Percentiles rank a stretch among this genome's conserved stretches.
Evolutionary conservation across 306 rosid genomes (phyloP).

Genomic region (Canavalia ensiformis): DNA sequence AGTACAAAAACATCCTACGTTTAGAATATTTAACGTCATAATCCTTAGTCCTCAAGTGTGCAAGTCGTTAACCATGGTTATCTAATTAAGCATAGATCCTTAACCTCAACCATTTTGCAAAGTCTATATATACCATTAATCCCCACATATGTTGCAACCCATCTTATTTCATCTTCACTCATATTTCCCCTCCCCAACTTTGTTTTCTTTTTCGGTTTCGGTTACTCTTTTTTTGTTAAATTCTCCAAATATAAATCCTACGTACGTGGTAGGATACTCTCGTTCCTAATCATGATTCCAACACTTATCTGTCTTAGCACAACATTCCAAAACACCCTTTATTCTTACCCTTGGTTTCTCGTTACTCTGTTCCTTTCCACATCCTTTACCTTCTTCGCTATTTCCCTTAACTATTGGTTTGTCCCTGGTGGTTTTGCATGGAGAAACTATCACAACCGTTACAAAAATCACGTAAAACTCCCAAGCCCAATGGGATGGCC

Average conservation of each 20-base stretch:
- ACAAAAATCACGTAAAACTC: not conserved
- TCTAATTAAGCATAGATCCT: conserved; percentile 13
- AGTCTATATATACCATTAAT: conserved; percentile 53
- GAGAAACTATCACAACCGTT: conserved; percentile 48
- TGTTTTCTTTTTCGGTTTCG: too few species aligned
- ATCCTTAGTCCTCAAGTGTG: not conserved
- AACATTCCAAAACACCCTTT: conserved; percentile 5
- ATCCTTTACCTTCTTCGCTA: conserved; percentile 35
- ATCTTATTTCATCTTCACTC: not conserved
- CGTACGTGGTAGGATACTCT: too few species aligned
- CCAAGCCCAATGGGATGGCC: conserved; percentile 74
- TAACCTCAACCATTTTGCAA: conserved; percentile 42
- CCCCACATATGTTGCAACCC: conserved; percentile 21
- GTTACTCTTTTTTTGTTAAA: too few species aligned
- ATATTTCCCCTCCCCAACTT: not conserved
- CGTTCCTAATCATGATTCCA: not conserved
- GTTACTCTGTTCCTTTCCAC: conserved; percentile 42
- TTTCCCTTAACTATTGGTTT: conserved; percentile 56
- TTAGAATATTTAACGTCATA: conserved; percentile 23
- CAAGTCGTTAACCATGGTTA: conserved; percentile 44
- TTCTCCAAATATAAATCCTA: too few species aligned
- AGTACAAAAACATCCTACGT: not conserved
- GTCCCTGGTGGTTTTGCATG: conserved; percentile 78
- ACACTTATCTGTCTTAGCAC: conserved; percentile 41
- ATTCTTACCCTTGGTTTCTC: conserved; percentile 24